These are phyloP conservation scores for Vicia villosa DNA, from an alignment of 306 rosid genomes.

Conservation along the genomic window DNA sequence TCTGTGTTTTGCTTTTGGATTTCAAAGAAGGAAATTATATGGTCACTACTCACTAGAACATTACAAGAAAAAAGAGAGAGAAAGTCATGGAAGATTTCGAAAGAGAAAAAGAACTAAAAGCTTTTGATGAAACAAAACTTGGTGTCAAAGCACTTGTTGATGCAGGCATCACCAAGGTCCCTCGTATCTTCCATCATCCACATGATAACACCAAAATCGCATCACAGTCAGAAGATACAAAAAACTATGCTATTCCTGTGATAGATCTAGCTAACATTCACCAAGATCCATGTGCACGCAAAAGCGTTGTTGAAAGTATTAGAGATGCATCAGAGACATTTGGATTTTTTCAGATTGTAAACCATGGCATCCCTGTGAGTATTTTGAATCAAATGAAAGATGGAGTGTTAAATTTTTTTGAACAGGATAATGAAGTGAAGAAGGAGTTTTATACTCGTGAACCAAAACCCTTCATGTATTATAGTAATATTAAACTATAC, in stretches of 20 bases:
- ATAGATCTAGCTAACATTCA: constrained; percentile 32
- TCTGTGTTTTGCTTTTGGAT: no score
- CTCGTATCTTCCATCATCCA: constrained; percentile 50
- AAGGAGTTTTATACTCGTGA: constrained; percentile 44
- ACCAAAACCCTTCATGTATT: neutral
- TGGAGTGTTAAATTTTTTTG: constrained; percentile 45
- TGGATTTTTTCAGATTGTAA: constrained; percentile 56
- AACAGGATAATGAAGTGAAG: constrained; percentile 45
- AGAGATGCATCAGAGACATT: constrained; percentile 43
- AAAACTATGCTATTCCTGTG: constrained; percentile 33
- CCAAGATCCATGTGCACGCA: neutral
- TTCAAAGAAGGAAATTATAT: no score
- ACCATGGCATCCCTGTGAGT: constrained; percentile 46
- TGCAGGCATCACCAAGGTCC: constrained; percentile 54
- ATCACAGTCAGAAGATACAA: constrained; percentile 16
- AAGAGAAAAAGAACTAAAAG: constrained; percentile 42
- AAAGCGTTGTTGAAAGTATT: constrained; percentile 27
- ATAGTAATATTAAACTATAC: constrained; percentile 41
- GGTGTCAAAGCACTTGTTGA: constrained; percentile 76
- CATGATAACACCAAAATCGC: constrained; percentile 9
- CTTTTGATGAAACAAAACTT: constrained; percentile 56
- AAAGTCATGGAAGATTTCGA: neutral
- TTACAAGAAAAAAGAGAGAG: neutral
- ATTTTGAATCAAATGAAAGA: constrained; percentile 38
- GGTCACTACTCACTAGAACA: no score